A percentile compares a stretch with the other conserved stretches of the same genome.
Conservation (phyloP, 441 rosid genomes). For the Capsella rubella region DNA sequence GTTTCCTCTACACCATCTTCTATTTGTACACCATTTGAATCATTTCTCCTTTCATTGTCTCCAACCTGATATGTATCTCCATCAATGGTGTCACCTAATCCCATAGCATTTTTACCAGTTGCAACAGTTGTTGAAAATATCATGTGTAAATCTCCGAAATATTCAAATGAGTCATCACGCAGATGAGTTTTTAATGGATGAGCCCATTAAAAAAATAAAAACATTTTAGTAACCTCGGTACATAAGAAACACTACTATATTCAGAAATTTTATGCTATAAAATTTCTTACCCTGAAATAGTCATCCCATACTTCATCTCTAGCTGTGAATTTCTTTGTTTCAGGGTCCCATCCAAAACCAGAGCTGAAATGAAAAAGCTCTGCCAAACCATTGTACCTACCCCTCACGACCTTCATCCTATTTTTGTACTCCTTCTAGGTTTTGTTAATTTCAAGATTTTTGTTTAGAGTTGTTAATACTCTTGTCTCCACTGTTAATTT, state of each 20-base stretch:
- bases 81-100: not conserved
- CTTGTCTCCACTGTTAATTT: not conserved
- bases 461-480: not conserved
- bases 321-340: not conserved
- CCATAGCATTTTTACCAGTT: not conserved
- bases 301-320: slow-evolving; percentile 3
- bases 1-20: not conserved
- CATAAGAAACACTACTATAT: not conserved
- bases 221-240: not conserved
- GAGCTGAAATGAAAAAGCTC: not conserved
- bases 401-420: not conserved
- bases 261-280: not conserved
- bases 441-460: not conserved
- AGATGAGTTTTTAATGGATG: not conserved
- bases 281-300: slow-evolving; percentile 9
- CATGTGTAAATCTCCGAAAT: not conserved
- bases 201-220: not conserved
- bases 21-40: not conserved
- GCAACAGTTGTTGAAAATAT: not conserved
- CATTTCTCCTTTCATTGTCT: not conserved
- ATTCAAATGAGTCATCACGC: slow-evolving; percentile 7
- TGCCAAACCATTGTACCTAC: not conserved
- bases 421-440: not conserved
- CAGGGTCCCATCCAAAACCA: slow-evolving; percentile 2
- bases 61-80: not conserved